Percentiles rank a stretch among this genome's conserved stretches.
Conservation (phyloP, 441 rosid genomes). For the Omphalea diandra region DNA sequence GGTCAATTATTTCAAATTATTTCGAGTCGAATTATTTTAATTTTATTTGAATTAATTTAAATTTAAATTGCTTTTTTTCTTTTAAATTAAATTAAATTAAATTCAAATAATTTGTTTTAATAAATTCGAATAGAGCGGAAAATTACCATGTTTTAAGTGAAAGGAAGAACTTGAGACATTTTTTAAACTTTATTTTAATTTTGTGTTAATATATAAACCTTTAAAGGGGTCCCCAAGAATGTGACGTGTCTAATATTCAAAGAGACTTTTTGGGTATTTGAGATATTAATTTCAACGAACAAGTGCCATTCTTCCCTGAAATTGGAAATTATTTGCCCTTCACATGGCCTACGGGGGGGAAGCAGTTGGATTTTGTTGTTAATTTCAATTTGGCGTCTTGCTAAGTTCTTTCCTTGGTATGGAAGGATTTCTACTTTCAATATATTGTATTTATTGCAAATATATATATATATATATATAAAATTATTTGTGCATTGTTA, state of each 20-base stretch:
- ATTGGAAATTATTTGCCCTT: constrained; percentile 14
- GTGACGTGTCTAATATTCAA: neutral
- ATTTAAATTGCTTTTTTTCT: too few species aligned
- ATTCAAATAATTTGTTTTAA: too few species aligned
- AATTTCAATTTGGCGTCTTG: neutral
- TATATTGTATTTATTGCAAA: too few species aligned
- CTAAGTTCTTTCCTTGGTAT: too few species aligned
- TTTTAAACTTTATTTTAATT: neutral
- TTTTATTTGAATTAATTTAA: too few species aligned
- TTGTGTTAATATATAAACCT: neutral
- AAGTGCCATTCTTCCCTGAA: constrained; percentile 15
- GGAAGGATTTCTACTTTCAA: too few species aligned
- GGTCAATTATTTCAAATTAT: too few species aligned
- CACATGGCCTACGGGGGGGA: constrained; percentile 9
- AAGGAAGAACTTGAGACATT: too few species aligned
- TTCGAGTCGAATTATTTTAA: too few species aligned
- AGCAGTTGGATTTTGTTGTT: neutral
- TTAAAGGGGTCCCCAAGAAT: neutral
- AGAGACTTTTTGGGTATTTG: neutral
- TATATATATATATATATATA: too few species aligned
- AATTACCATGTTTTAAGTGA: neutral
- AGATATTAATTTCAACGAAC: constrained; percentile 18
- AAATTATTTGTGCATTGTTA: too few species aligned
- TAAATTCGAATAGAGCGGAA: neutral
- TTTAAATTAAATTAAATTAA: too few species aligned